These are phyloP conservation scores for Chlorella ohadii DNA, from an alignment of 139 green algal genomes.

Conservation along the genomic window DNA sequence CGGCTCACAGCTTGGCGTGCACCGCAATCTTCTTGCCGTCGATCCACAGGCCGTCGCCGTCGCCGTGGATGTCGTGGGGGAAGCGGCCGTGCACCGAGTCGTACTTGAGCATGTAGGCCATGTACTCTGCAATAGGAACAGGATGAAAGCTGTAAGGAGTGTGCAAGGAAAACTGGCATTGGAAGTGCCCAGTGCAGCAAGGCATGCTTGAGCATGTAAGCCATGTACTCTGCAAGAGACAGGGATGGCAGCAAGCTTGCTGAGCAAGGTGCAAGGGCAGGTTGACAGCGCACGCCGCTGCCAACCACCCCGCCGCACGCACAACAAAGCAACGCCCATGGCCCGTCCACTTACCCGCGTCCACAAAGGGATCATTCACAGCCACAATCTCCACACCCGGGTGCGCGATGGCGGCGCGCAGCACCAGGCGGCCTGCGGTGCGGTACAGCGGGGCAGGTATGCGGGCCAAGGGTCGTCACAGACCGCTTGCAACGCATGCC, in stretches of 20 bases:
- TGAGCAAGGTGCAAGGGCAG: too few relatives aligned
- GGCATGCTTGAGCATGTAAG: too few relatives aligned
- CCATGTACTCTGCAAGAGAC: too few relatives aligned
- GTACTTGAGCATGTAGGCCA: slow-evolving; percentile 50
- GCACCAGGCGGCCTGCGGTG: slow-evolving; percentile 67
- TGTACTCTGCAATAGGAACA: slow-evolving; percentile 14
- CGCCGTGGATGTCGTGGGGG: slow-evolving; percentile 29
- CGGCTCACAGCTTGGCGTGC: slow-evolving; percentile 28
- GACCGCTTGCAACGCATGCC: too few relatives aligned
- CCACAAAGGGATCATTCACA: slow-evolving; percentile 92
- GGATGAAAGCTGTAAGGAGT: too few relatives aligned
- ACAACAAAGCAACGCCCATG: too few relatives aligned
- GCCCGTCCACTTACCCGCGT: neutral
- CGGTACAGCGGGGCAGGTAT: neutral
- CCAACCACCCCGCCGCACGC: too few relatives aligned
- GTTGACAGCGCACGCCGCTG: too few relatives aligned
- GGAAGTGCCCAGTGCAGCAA: too few relatives aligned
- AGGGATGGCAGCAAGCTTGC: too few relatives aligned
- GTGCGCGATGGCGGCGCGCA: slow-evolving; percentile 69
- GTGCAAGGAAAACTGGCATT: too few relatives aligned
- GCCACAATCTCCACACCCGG: slow-evolving; percentile 82
- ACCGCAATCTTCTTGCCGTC: slow-evolving; percentile 39
- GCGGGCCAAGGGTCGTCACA: too few relatives aligned
- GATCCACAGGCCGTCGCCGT: slow-evolving; percentile 33
- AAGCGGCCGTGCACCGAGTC: slow-evolving; percentile 51